phyloP scores from a whole-genome alignment of 805 yeast genomes.

The Wickerhamomyces tratensis region DNA sequence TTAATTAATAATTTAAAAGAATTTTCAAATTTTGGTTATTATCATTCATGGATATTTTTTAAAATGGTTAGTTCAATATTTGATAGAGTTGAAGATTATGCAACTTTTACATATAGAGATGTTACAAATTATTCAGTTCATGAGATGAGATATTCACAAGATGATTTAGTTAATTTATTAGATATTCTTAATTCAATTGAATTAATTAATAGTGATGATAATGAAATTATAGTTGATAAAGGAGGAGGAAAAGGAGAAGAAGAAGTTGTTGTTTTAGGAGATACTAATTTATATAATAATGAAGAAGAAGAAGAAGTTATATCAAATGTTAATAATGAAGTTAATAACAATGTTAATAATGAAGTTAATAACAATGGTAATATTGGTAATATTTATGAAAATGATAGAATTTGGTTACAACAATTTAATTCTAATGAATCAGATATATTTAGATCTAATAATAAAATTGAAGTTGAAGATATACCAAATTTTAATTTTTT shows the following conservation, averaged over 20 bases:
- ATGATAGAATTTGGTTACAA: neutral
- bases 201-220: no score
- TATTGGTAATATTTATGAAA: neutral
- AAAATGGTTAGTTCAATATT: conserved; percentile 9
- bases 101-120: neutral
- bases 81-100: neutral
- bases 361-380: neutral
- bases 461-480: neutral
- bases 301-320: no score
- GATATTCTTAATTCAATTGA: no score
- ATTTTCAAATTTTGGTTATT: conserved; percentile 4
- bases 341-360: neutral
- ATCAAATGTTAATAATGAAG: neutral
- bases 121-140: neutral
- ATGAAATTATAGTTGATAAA: no score
- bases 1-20: no score
- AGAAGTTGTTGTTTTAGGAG: no score
- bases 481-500: no score
- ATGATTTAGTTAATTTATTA: no score
- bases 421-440: neutral
- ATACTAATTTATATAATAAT: no score
- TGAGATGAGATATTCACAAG: neutral
- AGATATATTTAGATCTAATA: neutral
- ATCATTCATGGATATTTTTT: conserved; percentile 17
- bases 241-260: no score